Conservation (phyloP, 2,329 filamentous ascomycete genomes). For the Botrytis galanthina region DNA sequence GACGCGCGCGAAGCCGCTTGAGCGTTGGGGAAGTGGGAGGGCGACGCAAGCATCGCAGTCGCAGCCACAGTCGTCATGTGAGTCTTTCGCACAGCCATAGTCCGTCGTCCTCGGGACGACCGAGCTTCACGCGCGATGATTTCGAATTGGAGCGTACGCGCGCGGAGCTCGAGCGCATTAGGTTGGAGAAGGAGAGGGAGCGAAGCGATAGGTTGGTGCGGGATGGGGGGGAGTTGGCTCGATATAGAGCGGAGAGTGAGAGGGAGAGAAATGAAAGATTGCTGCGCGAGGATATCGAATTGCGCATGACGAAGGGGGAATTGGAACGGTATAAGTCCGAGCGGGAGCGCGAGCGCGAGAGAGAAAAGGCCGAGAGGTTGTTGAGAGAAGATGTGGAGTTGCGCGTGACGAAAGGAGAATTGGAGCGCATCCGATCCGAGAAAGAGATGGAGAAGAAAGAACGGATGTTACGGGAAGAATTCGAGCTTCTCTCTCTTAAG, state of each 20-base stretch:
- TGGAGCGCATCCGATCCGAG: constrained; percentile 1
- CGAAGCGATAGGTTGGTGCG: constrained; percentile 48
- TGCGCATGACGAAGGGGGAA: constrained; percentile 6
- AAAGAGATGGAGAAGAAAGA: constrained; percentile 11
- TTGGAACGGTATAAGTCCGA: not conserved
- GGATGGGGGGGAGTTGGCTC: constrained; percentile 26
- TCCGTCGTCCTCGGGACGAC: not conserved
- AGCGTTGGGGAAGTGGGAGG: not conserved
- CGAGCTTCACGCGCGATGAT: constrained; percentile 35
- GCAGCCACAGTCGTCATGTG: constrained; percentile 19
- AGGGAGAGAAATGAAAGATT: constrained; percentile 40
- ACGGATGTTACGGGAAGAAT: constrained; percentile 5
- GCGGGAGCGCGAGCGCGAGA: too few relatives aligned
- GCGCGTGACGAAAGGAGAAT: not conserved
- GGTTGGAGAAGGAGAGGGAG: constrained; percentile 41
- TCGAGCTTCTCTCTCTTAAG: constrained; percentile 10
- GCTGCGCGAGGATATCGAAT: constrained; percentile 42
- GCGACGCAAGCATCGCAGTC: not conserved
- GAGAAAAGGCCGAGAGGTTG: not conserved
- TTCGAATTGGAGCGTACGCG: constrained; percentile 45
- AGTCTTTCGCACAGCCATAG: constrained; percentile 13
- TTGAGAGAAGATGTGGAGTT: constrained; percentile 6
- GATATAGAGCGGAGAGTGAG: constrained; percentile 1
- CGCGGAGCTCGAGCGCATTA: constrained; percentile 46
- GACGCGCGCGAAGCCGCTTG: constrained; percentile 31